Evolutionary conservation across 179 eudicot genomes (phyloP).

Genomic region (Amaranthus tricolor): DNA sequence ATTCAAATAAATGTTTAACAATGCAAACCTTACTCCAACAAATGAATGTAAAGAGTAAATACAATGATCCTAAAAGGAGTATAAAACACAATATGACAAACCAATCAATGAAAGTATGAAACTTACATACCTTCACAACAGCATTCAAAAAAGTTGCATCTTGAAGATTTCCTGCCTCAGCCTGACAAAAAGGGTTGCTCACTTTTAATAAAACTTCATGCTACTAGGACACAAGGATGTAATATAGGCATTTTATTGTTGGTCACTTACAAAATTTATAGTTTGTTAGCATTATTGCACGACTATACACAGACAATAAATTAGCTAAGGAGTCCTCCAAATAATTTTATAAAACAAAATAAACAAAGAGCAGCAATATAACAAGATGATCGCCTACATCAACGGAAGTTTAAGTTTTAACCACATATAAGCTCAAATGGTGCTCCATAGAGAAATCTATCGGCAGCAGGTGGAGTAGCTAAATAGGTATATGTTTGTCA

Average conservation of each 20-base stretch:
- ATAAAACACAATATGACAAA: slow-evolving; percentile 10
- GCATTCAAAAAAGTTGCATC: slow-evolving; percentile 77
- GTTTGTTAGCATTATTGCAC: neutral
- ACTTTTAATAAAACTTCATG: neutral
- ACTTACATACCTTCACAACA: slow-evolving; percentile 75
- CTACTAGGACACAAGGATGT: slow-evolving; percentile 1
- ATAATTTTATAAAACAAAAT: neutral
- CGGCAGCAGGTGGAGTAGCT: too few relatives aligned
- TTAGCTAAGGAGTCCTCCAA: neutral
- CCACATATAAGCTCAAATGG: too few relatives aligned
- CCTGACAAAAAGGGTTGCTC: slow-evolving; percentile 44
- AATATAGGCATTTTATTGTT: neutral
- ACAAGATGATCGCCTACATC: too few relatives aligned
- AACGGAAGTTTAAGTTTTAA: neutral
- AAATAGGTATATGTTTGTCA: too few relatives aligned
- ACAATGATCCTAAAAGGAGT: neutral
- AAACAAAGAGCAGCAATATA: too few relatives aligned
- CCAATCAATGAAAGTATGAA: neutral
- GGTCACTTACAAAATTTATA: neutral
- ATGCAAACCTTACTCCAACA: neutral
- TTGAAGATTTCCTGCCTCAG: slow-evolving; percentile 63
- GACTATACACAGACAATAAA: neutral
- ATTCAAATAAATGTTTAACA: neutral
- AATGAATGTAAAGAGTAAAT: neutral
- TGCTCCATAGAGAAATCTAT: too few relatives aligned